A percentile compares a stretch with the other conserved stretches of the same genome.
These are phyloP conservation scores for Aspergillus pseudonomiae DNA, from an alignment of 2,329 filamentous ascomycete species.

Conservation along the genomic window DNA sequence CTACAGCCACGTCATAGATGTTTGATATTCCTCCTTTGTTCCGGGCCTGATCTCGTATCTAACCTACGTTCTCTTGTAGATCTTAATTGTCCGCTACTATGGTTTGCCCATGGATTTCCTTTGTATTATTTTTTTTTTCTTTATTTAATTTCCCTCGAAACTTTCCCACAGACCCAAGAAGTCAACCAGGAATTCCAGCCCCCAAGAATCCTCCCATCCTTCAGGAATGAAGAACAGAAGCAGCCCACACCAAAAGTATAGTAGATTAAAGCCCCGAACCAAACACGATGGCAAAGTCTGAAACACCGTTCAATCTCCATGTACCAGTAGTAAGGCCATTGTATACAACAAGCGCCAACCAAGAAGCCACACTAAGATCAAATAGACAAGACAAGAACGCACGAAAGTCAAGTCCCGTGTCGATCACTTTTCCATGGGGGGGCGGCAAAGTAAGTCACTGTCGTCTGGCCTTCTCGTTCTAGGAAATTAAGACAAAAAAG, in stretches of 20 bases:
- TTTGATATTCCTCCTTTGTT: background rate
- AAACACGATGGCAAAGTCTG: background rate
- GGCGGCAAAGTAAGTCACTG: constrained; percentile 13
- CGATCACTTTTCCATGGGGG: constrained; percentile 13
- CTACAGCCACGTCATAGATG: constrained; percentile 3
- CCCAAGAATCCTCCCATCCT: background rate
- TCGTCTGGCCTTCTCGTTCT: constrained; percentile 18
- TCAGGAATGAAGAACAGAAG: background rate
- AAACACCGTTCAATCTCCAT: background rate
- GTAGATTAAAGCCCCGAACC: constrained; percentile 1
- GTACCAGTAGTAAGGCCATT: background rate
- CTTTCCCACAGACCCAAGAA: background rate
- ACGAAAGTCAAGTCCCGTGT: constrained; percentile 20
- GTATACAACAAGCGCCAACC: background rate
- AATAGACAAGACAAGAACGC: constrained; percentile 6
- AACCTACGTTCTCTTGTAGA: background rate
- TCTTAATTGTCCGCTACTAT: background rate
- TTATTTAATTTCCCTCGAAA: background rate
- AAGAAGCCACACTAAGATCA: background rate
- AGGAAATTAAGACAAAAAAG: constrained; percentile 10
- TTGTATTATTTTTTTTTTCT: background rate
- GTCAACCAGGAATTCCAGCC: background rate
- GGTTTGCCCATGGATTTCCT: background rate
- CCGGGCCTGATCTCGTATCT: background rate
- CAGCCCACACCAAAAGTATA: background rate